phyloP scores from a whole-genome alignment of 257 asterid species.

The Perilla frutescens region DNA sequence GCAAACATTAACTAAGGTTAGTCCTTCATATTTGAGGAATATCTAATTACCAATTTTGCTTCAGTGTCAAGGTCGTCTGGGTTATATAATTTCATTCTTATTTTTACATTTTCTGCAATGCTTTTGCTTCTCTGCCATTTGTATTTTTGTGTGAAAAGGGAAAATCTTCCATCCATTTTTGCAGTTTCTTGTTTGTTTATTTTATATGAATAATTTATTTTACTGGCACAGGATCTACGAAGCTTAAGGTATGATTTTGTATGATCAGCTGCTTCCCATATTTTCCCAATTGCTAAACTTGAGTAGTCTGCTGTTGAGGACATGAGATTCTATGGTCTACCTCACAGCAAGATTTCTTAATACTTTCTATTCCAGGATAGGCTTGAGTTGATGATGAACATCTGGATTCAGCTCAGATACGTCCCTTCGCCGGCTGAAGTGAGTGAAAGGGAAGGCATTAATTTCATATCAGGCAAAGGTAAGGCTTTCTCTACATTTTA shows the following conservation, averaged over 20 bases:
- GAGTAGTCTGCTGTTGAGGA: not conserved
- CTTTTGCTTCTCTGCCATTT: not conserved
- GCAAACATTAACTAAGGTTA: slow-evolving; percentile 92
- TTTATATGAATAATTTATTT: not conserved
- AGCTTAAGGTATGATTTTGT: not conserved
- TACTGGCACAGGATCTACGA: too few relatives aligned
- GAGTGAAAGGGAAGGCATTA: slow-evolving; percentile 74
- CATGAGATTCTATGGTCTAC: not conserved
- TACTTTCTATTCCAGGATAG: slow-evolving; percentile 69
- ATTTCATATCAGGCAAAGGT: slow-evolving; percentile 68
- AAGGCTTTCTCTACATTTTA: slow-evolving; percentile 29
- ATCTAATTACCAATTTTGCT: not conserved
- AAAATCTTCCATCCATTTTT: not conserved
- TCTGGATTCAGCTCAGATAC: slow-evolving; percentile 62
- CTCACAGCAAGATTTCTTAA: slow-evolving; percentile 4
- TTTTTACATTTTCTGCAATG: slow-evolving; percentile 2
- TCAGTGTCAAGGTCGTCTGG: not conserved
- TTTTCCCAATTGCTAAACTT: not conserved
- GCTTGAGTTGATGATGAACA: slow-evolving; percentile 73
- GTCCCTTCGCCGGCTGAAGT: slow-evolving; percentile 96
- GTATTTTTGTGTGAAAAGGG: not conserved
- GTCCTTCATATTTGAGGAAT: slow-evolving; percentile 34
- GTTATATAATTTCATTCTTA: slow-evolving; percentile 6
- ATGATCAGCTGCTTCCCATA: not conserved
- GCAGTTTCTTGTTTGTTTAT: not conserved